Evolutionary conservation across 352 stramenopile genomes (phyloP).

Genomic region (Globisporangium emineosum): DNA sequence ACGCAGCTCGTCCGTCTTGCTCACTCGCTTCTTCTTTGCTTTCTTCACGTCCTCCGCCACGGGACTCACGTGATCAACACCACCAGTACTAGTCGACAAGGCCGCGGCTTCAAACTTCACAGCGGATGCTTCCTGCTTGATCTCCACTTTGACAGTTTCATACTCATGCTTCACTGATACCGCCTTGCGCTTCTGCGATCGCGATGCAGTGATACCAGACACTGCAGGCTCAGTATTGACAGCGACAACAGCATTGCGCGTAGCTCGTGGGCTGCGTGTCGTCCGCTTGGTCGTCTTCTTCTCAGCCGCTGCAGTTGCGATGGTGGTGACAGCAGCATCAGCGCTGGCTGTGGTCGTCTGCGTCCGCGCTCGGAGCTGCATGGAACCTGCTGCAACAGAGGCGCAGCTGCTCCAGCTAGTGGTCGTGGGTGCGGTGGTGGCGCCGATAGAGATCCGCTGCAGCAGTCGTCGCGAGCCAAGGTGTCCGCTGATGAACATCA

Average conservation of each 20-base stretch:
- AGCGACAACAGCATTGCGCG: not conserved
- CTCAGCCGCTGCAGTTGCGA: not conserved
- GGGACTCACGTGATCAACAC: not conserved
- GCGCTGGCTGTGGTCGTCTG: slow-evolving; percentile 1
- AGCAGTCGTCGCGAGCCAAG: not conserved
- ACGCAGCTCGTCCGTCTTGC: slow-evolving; percentile 16
- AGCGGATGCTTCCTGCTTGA: not conserved
- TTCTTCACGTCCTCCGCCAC: slow-evolving; percentile 15
- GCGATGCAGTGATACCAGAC: not conserved
- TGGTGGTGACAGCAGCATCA: not conserved
- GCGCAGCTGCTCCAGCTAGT: not conserved
- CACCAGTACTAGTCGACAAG: not conserved
- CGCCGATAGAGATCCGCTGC: not conserved
- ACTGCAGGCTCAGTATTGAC: not conserved
- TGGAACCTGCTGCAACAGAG: not conserved
- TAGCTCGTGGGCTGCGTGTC: not conserved
- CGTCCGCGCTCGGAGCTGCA: slow-evolving; percentile 9
- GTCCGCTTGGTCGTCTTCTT: slow-evolving; percentile 12
- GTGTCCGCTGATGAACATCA: slow-evolving; percentile 12
- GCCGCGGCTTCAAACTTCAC: slow-evolving; percentile 10
- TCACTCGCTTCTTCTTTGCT: slow-evolving; percentile 24
- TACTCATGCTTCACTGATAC: not conserved
- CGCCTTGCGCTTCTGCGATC: not conserved
- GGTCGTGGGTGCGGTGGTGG: not conserved
- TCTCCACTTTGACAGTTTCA: not conserved